A percentile compares a stretch with the other conserved stretches of the same genome.
These are phyloP conservation scores for Aspergillus transmontanensis DNA, from an alignment of 2,329 filamentous ascomycete species.

Conservation along the genomic window DNA sequence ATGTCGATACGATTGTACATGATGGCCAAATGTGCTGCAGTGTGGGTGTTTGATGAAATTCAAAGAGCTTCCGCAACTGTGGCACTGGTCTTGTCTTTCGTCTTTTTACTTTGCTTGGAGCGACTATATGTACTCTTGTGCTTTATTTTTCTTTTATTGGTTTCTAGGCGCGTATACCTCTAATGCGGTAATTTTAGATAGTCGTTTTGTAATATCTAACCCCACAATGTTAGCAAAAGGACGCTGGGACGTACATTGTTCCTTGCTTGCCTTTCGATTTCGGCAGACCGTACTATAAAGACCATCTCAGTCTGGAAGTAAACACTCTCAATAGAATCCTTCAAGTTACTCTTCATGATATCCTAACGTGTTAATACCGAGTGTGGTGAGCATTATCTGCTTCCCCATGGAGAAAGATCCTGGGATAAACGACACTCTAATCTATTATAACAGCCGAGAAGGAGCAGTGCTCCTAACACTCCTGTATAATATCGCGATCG, in stretches of 20 bases:
- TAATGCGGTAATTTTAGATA: not conserved
- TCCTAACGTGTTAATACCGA: not conserved
- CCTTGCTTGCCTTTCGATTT: not conserved
- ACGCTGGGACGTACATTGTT: not conserved
- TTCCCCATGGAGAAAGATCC: not conserved
- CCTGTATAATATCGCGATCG: too few relatives aligned
- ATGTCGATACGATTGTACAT: not conserved
- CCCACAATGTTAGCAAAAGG: not conserved
- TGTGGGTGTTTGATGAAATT: slow-evolving; percentile 7
- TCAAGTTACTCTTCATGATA: not conserved
- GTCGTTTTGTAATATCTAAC: not conserved
- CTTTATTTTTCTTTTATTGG: not conserved
- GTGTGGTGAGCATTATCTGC: not conserved
- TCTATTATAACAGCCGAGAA: too few relatives aligned
- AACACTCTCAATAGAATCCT: not conserved
- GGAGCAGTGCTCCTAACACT: too few relatives aligned
- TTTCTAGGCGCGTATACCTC: not conserved
- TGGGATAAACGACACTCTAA: not conserved
- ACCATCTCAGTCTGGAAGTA: too few relatives aligned
- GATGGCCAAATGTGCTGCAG: not conserved
- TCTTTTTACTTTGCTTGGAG: not conserved
- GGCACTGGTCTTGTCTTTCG: not conserved
- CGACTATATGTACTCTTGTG: not conserved
- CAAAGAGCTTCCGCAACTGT: not conserved
- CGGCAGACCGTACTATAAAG: too few relatives aligned